Conservation (phyloP, 225 moss, liverwort and hornwort species). For the Bryoerythrophyllum caledonicum region DNA sequence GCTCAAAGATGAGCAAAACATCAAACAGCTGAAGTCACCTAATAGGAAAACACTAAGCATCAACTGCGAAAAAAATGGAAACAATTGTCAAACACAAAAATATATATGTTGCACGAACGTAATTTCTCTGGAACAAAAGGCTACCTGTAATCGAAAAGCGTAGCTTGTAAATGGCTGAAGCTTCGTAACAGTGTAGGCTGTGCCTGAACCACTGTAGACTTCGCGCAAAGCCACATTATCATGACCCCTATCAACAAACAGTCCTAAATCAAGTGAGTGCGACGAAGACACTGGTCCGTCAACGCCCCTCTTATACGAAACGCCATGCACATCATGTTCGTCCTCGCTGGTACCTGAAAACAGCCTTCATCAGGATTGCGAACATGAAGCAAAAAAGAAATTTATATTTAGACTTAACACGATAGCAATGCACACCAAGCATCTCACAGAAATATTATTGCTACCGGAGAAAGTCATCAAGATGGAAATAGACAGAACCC, state of each 20-base stretch:
- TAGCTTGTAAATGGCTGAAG: conserved; percentile 48
- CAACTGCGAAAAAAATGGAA: background rate
- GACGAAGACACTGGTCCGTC: conserved; percentile 22
- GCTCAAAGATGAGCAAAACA: background rate
- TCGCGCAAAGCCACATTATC: conserved; percentile 22
- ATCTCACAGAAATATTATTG: background rate
- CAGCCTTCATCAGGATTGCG: conserved; percentile 16
- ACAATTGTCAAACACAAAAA: background rate
- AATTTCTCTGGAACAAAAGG: background rate
- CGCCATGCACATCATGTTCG: conserved; percentile 41
- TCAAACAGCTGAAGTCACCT: background rate
- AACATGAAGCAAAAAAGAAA: conserved; percentile 7
- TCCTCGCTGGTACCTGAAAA: conserved; percentile 54
- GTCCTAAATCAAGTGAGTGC: conserved; percentile 24
- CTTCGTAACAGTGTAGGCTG: conserved; percentile 31
- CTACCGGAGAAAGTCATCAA: background rate
- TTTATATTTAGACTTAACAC: background rate
- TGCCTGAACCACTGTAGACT: conserved; percentile 40
- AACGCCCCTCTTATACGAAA: conserved; percentile 26
- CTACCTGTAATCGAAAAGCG: conserved; percentile 51
- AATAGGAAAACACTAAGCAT: background rate
- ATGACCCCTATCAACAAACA: conserved; percentile 17
- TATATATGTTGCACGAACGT: background rate
- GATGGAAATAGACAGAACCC: background rate
- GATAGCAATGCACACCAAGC: conserved; percentile 2